A percentile compares a stretch with the other conserved stretches of the same genome.
Evolutionary conservation across 2,329 filamentous ascomycete species (phyloP).

Genomic region (Gnomoniopsis smithogilvyi): DNA sequence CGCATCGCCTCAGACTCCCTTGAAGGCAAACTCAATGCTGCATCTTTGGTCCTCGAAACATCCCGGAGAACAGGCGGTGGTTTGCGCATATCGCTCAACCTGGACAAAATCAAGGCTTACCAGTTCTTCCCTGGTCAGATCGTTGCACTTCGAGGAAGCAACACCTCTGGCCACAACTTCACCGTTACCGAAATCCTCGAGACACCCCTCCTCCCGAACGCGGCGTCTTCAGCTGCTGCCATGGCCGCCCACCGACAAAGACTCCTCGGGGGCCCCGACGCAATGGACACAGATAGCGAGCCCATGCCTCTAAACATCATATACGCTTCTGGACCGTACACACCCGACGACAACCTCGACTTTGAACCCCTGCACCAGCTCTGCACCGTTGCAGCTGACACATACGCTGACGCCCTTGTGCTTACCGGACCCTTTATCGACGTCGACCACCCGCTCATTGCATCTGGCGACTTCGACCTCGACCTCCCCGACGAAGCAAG

Average conservation of each 20-base stretch:
- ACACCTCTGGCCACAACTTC: constrained; percentile 82
- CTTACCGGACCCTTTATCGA: constrained; percentile 88
- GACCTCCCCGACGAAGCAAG: constrained; percentile 70
- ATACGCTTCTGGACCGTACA: constrained; percentile 84
- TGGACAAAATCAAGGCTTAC: constrained; percentile 65
- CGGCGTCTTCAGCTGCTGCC: constrained; percentile 64
- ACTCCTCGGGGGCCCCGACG: constrained; percentile 61
- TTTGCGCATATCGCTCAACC: constrained; percentile 73
- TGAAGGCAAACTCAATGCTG: constrained; percentile 83
- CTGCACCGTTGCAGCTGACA: constrained; percentile 72
- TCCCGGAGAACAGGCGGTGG: constrained; percentile 82
- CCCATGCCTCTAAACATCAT: constrained; percentile 72
- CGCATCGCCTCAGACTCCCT: constrained; percentile 83
- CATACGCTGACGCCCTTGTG: constrained; percentile 73
- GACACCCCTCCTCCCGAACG: constrained; percentile 69
- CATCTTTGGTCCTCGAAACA: constrained; percentile 84
- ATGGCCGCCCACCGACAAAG: constrained; percentile 68
- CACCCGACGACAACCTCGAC: constrained; percentile 85
- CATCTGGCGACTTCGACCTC: constrained; percentile 75
- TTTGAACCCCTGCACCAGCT: constrained; percentile 84
- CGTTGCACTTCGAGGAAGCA: constrained; percentile 81
- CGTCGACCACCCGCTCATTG: constrained; percentile 83
- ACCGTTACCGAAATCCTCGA: constrained; percentile 73
- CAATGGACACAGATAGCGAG: constrained; percentile 56
- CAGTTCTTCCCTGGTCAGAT: constrained; percentile 95